Base-by-base conservation (phyloP, 2,329 filamentous ascomycete species). In the Trichophyton equinum region DNA sequence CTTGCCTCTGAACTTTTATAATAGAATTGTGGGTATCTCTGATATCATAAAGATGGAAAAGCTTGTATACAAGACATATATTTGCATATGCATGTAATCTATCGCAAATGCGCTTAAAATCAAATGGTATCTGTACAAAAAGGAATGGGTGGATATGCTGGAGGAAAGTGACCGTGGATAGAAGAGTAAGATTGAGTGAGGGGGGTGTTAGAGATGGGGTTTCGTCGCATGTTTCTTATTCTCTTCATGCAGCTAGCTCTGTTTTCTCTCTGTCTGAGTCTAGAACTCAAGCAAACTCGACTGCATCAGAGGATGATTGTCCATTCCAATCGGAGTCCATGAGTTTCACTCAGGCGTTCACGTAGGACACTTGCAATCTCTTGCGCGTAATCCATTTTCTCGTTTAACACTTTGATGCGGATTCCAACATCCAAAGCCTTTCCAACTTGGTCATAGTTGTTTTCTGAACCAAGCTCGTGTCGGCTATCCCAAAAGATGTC, bases 331-430 rank as follows among this genome's bases (percentile, higher is more conserved):
- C 89, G 81, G 33, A 91, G 84, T 15, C 89, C 88, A 70, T 97
- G 91, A 72, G 89, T 90, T 78, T 97, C 91, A 70, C 88, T 95
- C 60, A 95, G 80, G 71, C 91, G 85, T 73, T 96, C 90, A 62
- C 94, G 81, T 63, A 97, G 76, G 15, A 97, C 91, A 59, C 81
- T 89, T 5, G 94, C 91, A 72, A 96, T 96, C 73, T 97, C 92
- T 69, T 94, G 89, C 0, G 92, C 94, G 72, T 99, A 97, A 70
- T 96, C 92, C 83, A 99, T 95, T 77, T 95, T 95, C 76, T 95
- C 89, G 72, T 99, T 99, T 67, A 97, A 76, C 18, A 89, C 85
- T 68, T 88, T 89, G 75, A 97, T 97, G 58, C 94, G 83, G 27
- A 94, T 89, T 38, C 89, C 88, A 25, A 97, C 91, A 73, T 97